Evolutionary conservation across 164 flowering plant species (phyloP).

Genomic region (Vitis cinerea): DNA sequence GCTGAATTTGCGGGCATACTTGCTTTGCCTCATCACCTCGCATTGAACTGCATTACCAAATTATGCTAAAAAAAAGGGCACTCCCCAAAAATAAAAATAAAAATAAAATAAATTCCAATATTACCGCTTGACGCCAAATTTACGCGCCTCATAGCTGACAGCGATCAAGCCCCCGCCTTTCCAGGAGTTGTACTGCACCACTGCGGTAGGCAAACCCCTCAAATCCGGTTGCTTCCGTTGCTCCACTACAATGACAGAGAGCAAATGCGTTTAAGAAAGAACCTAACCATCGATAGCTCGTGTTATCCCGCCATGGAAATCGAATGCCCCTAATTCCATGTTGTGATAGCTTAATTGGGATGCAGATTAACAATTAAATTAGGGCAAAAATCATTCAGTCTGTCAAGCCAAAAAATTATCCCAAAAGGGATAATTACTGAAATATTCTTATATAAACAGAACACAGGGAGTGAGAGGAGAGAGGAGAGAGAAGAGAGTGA

Average conservation of each 20-base stretch:
- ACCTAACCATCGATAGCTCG: too few relatives aligned
- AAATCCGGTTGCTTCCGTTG: constrained; percentile 76
- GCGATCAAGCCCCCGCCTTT: constrained; percentile 96
- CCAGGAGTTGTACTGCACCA: constrained; percentile 94
- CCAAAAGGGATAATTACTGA: not conserved
- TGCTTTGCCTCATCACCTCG: constrained; percentile 93
- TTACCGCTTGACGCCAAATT: constrained; percentile 90
- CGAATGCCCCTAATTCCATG: too few relatives aligned
- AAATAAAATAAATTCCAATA: not conserved
- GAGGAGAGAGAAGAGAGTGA: constrained; percentile 8
- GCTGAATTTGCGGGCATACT: constrained; percentile 80
- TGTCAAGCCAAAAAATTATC: not conserved
- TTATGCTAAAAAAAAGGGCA: not conserved
- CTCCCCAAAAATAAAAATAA: not conserved
- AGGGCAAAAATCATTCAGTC: too few relatives aligned
- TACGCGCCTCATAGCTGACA: constrained; percentile 95
- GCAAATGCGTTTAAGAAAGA: too few relatives aligned
- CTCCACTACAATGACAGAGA: constrained; percentile 52
- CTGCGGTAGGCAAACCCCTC: constrained; percentile 87
- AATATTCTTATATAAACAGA: not conserved
- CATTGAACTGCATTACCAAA: constrained; percentile 59
- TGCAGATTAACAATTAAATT: too few relatives aligned
- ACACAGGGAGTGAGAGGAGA: not conserved
- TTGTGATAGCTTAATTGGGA: too few relatives aligned
- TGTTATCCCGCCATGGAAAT: too few relatives aligned